A percentile compares a stretch with the other conserved stretches of the same genome.
These are phyloP conservation scores for Alternaria angustiovoidea DNA, from an alignment of 2,329 filamentous ascomycete genomes.

Conservation along the genomic window DNA sequence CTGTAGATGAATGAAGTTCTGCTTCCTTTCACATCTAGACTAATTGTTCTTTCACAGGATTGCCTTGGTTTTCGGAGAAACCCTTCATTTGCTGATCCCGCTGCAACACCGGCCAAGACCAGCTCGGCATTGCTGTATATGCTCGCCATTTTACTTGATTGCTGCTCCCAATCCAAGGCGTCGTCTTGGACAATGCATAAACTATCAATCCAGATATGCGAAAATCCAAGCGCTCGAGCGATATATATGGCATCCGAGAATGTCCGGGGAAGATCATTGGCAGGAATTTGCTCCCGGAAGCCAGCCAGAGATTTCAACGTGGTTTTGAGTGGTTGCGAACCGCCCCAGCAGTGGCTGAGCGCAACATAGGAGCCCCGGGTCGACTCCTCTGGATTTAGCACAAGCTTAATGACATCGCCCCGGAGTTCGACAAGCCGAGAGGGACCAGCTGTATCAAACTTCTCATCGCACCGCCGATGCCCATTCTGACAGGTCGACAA, in stretches of 20 bases:
- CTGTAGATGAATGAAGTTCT: not conserved
- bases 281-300: not conserved
- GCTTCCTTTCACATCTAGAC: not conserved
- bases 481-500: not conserved
- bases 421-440: not conserved
- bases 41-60: not conserved
- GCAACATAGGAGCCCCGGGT: not conserved
- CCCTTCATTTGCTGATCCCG: not conserved
- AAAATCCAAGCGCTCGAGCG: not conserved
- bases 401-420: not conserved
- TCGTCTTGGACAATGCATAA: constrained; percentile 27
- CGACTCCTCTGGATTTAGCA: not conserved
- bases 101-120: not conserved
- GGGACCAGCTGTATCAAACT: not conserved
- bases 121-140: constrained; percentile 9
- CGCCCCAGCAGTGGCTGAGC: not conserved
- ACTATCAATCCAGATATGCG: constrained; percentile 29
- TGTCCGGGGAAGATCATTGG: not conserved
- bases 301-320: not conserved
- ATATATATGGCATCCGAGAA: not conserved
- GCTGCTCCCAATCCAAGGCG: constrained; percentile 1
- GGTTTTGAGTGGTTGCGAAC: not conserved
- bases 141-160: constrained; percentile 14
- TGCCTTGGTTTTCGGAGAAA: not conserved
- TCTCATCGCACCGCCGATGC: not conserved